A percentile compares a stretch with the other conserved stretches of the same genome.
Evolutionary conservation across 192 early-diverging fungal genomes (phyloP).

Genomic region (Coemansia sp.): DNA sequence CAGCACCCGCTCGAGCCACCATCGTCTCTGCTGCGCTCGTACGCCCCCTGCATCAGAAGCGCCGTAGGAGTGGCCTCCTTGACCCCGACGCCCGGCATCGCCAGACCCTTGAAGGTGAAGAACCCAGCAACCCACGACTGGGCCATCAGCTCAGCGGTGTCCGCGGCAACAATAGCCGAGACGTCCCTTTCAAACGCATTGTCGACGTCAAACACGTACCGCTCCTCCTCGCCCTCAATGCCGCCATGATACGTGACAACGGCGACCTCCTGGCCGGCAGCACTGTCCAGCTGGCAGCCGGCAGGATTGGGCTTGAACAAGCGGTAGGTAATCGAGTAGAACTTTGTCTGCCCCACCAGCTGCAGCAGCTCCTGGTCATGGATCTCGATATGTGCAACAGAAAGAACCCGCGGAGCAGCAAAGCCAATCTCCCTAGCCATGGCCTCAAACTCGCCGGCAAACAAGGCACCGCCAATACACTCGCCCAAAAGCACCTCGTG

Average conservation of each 20-base stretch:
- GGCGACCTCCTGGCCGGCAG: background rate
- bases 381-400: constrained; percentile 1
- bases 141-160: background rate
- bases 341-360: constrained; percentile 12
- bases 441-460: background rate
- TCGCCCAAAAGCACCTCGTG: constrained; percentile 45
- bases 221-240: background rate
- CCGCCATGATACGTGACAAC: background rate
- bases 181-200: background rate
- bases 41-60: constrained; percentile 1
- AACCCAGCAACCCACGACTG: background rate
- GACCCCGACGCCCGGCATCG: background rate
- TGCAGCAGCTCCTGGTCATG: constrained; percentile 34
- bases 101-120: background rate
- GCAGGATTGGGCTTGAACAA: background rate
- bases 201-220: background rate
- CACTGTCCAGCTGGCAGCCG: background rate
- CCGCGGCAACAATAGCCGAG: background rate
- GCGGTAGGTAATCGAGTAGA: constrained; percentile 4
- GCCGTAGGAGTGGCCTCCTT: background rate
- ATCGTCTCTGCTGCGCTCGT: background rate
- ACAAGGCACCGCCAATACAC: constrained; percentile 35
- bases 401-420: background rate
- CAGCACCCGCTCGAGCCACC: background rate
- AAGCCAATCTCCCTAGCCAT: background rate